Evolutionary conservation across 2,329 filamentous ascomycete species (phyloP).

Genomic region (Calonectria honghensis): DNA sequence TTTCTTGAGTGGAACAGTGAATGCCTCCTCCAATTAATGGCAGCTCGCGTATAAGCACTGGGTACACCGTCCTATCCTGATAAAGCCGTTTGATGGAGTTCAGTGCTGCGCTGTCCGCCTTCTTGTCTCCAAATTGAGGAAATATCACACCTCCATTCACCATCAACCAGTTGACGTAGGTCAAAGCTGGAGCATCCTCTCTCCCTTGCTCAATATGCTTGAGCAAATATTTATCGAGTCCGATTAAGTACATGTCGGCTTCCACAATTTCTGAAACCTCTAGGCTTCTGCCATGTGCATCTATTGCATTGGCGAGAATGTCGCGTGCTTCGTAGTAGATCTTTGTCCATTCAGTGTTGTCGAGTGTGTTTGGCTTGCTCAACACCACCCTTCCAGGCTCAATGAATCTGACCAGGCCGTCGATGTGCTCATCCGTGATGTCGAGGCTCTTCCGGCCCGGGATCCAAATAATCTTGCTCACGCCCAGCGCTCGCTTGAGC

Average conservation of each 20-base stretch:
- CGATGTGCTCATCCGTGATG: conserved; percentile 56
- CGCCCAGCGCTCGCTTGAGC: conserved; percentile 50
- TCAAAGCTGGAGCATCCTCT: not conserved
- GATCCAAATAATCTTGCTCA: conserved; percentile 56
- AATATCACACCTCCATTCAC: conserved; percentile 57
- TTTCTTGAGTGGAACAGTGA: conserved; percentile 40
- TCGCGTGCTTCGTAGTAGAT: conserved; percentile 53
- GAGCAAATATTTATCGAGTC: not conserved
- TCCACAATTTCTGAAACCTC: conserved; percentile 40
- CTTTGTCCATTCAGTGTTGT: conserved; percentile 21
- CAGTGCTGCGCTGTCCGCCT: conserved; percentile 51
- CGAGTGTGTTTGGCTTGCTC: conserved; percentile 43
- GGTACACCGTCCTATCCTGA: conserved; percentile 44
- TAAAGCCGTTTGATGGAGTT: conserved; percentile 39
- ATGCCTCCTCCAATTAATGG: conserved; percentile 35
- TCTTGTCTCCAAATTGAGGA: conserved; percentile 53
- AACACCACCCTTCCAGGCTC: conserved; percentile 51
- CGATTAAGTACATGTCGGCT: conserved; percentile 30
- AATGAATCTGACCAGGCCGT: conserved; percentile 55
- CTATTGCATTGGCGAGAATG: conserved; percentile 43
- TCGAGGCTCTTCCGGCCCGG: conserved; percentile 50
- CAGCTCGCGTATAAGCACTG: conserved; percentile 28
- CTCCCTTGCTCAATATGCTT: not conserved
- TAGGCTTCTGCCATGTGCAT: conserved; percentile 49
- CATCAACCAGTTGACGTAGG: conserved; percentile 54